phyloP scores from a whole-genome alignment of 1,139 yeast genomes.

The Spathaspora sp. region DNA sequence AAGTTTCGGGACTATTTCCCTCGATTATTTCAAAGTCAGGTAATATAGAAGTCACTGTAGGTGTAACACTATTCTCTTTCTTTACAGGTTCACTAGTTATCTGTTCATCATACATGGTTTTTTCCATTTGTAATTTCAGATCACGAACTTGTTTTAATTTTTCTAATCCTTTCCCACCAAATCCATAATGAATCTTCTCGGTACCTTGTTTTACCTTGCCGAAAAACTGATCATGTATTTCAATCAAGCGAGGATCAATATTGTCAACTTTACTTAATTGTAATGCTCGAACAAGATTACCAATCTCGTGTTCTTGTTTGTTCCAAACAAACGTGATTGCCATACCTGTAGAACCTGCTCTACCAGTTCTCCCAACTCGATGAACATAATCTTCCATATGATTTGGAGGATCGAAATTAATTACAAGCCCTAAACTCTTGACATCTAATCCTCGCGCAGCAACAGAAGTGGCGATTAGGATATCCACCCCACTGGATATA shows the following conservation, averaged over 20 bases:
- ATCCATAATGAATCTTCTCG: slow-evolving; percentile 70
- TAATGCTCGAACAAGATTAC: slow-evolving; percentile 73
- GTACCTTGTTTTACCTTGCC: slow-evolving; percentile 68
- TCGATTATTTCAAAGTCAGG: slow-evolving; percentile 53
- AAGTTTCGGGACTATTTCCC: slow-evolving; percentile 59
- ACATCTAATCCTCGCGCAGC: slow-evolving; percentile 96
- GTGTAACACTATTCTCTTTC: slow-evolving; percentile 5
- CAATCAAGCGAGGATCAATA: slow-evolving; percentile 51
- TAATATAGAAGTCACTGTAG: slow-evolving; percentile 16
- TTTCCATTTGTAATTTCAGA: slow-evolving; percentile 51
- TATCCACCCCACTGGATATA: slow-evolving; percentile 50
- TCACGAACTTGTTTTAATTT: slow-evolving; percentile 72
- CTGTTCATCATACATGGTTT: slow-evolving; percentile 25
- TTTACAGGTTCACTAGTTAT: not conserved
- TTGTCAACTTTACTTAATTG: slow-evolving; percentile 47
- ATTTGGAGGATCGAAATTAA: slow-evolving; percentile 86
- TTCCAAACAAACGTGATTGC: slow-evolving; percentile 74
- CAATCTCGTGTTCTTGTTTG: slow-evolving; percentile 66
- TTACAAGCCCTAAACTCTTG: slow-evolving; percentile 72
- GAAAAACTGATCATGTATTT: slow-evolving; percentile 57
- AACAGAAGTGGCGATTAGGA: slow-evolving; percentile 86
- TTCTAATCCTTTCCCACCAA: slow-evolving; percentile 92
- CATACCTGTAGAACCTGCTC: slow-evolving; percentile 80
- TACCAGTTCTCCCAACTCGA: slow-evolving; percentile 93
- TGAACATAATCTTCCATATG: slow-evolving; percentile 97